Percentiles rank a stretch among this genome's conserved stretches.
Conservation (phyloP, 345 rosid species). For the Salix koriyanagi region DNA sequence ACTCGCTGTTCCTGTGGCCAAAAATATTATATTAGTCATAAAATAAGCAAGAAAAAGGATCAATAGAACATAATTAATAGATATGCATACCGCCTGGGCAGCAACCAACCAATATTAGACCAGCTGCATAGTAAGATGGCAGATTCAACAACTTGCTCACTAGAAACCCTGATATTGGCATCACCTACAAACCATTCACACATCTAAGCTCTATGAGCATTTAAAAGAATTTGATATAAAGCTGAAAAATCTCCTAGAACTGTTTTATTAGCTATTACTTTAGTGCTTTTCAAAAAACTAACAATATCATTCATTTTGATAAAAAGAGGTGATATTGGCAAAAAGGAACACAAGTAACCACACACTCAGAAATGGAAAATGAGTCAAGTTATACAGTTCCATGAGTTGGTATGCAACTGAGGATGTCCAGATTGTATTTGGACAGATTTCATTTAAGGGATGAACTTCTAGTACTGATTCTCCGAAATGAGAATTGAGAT, state of each 20-base stretch:
- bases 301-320: too few species aligned
- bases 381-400: background rate
- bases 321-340: too few species aligned
- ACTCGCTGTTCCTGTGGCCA: constrained; percentile 84
- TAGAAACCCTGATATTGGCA: constrained; percentile 80
- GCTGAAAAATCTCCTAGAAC: background rate
- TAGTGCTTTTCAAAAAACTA: background rate
- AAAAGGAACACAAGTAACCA: too few species aligned
- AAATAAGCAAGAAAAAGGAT: background rate
- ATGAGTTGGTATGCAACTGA: background rate
- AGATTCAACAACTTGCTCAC: constrained; percentile 76
- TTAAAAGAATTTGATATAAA: background rate
- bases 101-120: constrained; percentile 85
- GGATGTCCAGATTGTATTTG: background rate
- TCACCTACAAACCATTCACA: constrained; percentile 47
- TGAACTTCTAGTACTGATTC: background rate
- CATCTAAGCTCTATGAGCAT: background rate
- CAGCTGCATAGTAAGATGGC: constrained; percentile 88
- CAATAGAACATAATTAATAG: background rate
- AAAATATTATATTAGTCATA: constrained; percentile 6
- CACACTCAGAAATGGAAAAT: too few species aligned
- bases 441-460: background rate
- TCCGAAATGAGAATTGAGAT: background rate
- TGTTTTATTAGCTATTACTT: background rate
- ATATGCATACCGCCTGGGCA: constrained; percentile 79